These are phyloP conservation scores for Penicillium sp. DNA, from an alignment of 2,329 filamentous ascomycete species.

Conservation along the genomic window DNA sequence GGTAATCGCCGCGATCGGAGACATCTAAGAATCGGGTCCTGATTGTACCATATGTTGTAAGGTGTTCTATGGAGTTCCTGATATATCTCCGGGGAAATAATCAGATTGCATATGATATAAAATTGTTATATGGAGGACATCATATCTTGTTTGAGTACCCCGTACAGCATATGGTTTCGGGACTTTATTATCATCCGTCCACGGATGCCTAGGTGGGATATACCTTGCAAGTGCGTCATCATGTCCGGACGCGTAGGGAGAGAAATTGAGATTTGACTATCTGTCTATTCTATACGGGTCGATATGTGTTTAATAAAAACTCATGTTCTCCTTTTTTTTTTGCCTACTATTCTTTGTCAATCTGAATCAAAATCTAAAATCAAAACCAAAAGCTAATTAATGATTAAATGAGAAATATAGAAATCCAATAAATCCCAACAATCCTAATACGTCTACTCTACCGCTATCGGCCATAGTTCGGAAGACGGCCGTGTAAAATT, in stretches of 20 bases:
- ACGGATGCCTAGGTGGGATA: not conserved
- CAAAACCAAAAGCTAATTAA: too few relatives aligned
- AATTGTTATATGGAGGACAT: not conserved
- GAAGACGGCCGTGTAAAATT: constrained; percentile 12
- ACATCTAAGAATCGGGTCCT: not conserved
- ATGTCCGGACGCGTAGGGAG: constrained; percentile 3
- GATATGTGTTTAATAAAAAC: not conserved
- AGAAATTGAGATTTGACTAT: not conserved
- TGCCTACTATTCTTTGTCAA: not conserved
- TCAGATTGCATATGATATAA: constrained; percentile 3
- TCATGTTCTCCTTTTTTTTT: not conserved
- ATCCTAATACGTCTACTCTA: not conserved
- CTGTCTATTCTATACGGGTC: not conserved
- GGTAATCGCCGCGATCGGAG: constrained; percentile 2
- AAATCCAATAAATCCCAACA: not conserved
- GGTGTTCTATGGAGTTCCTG: not conserved
- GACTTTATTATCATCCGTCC: constrained; percentile 5
- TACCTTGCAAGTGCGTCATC: constrained; percentile 4
- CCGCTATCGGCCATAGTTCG: constrained; percentile 14
- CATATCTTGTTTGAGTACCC: not conserved
- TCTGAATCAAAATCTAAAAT: not conserved
- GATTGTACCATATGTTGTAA: not conserved
- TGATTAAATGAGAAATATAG: not conserved
- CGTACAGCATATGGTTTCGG: not conserved
- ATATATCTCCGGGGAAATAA: not conserved